Conservation (phyloP, 75 land plant genomes). For the Pinus albicaulis region DNA sequence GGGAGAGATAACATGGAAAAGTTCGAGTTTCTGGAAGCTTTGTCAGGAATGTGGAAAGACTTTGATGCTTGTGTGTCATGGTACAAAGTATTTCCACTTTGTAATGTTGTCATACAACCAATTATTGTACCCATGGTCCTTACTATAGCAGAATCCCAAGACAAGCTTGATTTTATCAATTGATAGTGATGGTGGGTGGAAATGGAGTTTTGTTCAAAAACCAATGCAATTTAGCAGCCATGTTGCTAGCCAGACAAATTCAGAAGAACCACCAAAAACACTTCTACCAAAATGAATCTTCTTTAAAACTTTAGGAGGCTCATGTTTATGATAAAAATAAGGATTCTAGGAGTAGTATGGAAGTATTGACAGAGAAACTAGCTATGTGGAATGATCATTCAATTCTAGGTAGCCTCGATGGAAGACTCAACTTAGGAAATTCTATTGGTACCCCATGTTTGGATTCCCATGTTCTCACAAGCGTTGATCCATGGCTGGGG, state of each 20-base stretch:
- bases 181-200: slow-evolving; percentile 69
- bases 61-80: no score
- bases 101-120: no score
- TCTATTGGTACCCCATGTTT: slow-evolving; percentile 28
- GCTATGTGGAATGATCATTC: slow-evolving; percentile 36
- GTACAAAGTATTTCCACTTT: no score
- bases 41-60: no score
- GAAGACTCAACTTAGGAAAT: slow-evolving; percentile 26
- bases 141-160: no score
- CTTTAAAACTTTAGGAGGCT: slow-evolving; percentile 28
- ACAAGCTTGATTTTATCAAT: no score
- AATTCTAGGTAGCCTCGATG: slow-evolving; percentile 33
- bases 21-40: no score
- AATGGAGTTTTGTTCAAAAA: slow-evolving; percentile 73
- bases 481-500: slow-evolving; percentile 15
- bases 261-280: slow-evolving; percentile 47
- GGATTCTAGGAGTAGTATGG: slow-evolving; percentile 18
- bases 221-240: slow-evolving; percentile 28
- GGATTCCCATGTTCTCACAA: slow-evolving; percentile 35
- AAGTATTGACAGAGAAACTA: slow-evolving; percentile 21
- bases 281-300: slow-evolving; percentile 32
- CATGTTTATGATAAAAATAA: slow-evolving; percentile 22
- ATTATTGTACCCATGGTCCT: no score
- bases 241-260: slow-evolving; percentile 20
- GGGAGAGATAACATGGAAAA: no score